Evolutionary conservation across 2,329 filamentous ascomycete species (phyloP), one percentile per base, ranked within the genome.

Genomic region (Hypoxylon sp.): DNA sequence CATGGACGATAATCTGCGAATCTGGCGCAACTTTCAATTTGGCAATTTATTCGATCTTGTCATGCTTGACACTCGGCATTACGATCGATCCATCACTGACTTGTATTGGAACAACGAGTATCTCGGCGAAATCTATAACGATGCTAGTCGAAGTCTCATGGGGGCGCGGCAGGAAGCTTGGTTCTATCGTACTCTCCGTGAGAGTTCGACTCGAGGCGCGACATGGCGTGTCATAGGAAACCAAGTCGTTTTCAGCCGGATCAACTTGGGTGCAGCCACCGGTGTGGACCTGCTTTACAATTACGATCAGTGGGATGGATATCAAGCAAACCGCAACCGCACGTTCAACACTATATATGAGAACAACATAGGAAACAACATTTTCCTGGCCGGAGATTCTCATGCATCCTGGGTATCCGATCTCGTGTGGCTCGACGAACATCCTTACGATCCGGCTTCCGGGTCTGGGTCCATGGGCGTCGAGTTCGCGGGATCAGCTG

Each of bases 161-260:
- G 92, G 92, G 1, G 81, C 85, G 0, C 85, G 88, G 2, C 92
- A 94, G 76, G 92, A 94, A 77, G 86, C 87, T 71, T 94, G 92
- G 92, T 90, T 93, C 78, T 92, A 91, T 77, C 82, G 83, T 37
- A 81, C 83, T 33, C 82, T 92, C 3, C 83, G 82, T 6, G 78
- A 86, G 53, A 90, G 89, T 2, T 82, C 86, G 11, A 74, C 86
- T 5, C 85, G 91, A 25, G 89, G 89, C 17, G 88, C 91, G 0
- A 85, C 86, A 0, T 94, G 91, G 92, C 84, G 91, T 50, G 77
- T 94, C 13, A 85, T 94, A 44, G 91, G 91, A 8, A 91, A 89
- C 35, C 91, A 93, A 76, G 87, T 91, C 35, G 81, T 93, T 59
- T 92, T 93, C 78, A 77, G 74, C 37, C 74, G 79, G 25, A 76